Base-by-base conservation (phyloP, 768 basidiomycete genomes). In the Serendipita vermifera region DNA sequence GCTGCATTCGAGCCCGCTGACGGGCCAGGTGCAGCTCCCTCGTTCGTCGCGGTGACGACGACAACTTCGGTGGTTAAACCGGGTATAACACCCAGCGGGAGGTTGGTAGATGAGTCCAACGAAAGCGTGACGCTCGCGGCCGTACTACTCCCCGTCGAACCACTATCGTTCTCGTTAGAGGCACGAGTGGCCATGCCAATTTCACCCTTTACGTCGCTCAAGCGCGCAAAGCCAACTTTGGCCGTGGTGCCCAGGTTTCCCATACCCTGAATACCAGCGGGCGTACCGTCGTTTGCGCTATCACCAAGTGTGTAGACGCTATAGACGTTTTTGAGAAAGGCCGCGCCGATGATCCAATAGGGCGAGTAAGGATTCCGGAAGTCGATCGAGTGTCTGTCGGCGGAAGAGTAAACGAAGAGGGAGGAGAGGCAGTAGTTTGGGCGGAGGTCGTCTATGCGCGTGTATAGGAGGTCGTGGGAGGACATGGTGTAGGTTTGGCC, bases 291-390 rank as follows among this genome's bases (percentile, higher is more conserved):
- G n/a, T 31, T 31, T 15, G 9, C 17, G n/a, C n/a, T n/a, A n/a
- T n/a, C n/a, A 22, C 46, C 46, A 15, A 51, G 29, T n/a, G 46
- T 5, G 57, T 31, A 62, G 7, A 62, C 61, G 17, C 59, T 55
- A 38, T 62, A 62, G 27, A 60, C 59, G 36, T 60, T 60, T 40
- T 60, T 60, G 27, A 62, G 48, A 48, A 62, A 62, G 27, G 61
- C 29, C 22, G 58, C 61, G 13, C 61, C 60, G n/a, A 62, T 24
- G 35, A 62, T 58, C 60, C 60, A 60, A 29, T 58, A 9, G 14
- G 56, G 56, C 2, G 36, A 32, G 22, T 36, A 9, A 15, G 13
- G 36, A 15, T 26, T 33, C 35, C 27, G 26, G 55, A 27, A 51
- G 27, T 24, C n/a, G 22, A 51, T 22, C 22, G 46, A 51, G 40